phyloP scores from a whole-genome alignment of 805 yeast genomes.

The Tetrapisispora nanseiensis region DNA sequence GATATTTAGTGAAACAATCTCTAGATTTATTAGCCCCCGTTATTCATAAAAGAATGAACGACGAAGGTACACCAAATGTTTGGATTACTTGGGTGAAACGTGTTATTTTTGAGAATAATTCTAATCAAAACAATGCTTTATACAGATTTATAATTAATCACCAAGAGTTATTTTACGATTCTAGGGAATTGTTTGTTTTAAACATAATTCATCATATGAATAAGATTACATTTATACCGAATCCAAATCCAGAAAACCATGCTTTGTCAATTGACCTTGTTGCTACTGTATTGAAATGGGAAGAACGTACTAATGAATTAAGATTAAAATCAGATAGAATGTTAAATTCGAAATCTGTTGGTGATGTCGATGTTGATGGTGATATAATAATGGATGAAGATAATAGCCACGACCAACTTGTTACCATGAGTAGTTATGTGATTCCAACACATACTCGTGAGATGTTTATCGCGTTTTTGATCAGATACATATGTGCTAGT shows the following conservation, averaged over 20 bases:
- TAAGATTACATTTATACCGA: constrained; percentile 67
- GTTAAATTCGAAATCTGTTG: too few species aligned
- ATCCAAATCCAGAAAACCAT: constrained; percentile 74
- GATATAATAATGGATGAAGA: constrained; percentile 24
- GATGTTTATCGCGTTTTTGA: constrained; percentile 80
- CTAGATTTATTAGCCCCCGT: constrained; percentile 84
- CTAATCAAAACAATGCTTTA: constrained; percentile 75
- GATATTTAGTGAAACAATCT: constrained; percentile 76
- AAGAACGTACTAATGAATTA: constrained; percentile 36
- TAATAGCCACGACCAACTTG: constrained; percentile 14
- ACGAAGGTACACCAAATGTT: constrained; percentile 38
- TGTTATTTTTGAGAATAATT: constrained; percentile 81
- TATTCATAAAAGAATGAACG: constrained; percentile 54
- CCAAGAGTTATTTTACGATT: constrained; percentile 71
- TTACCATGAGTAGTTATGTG: constrained; percentile 3
- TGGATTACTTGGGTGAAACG: constrained; percentile 97
- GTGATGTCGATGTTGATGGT: constrained; percentile 15
- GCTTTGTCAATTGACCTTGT: constrained; percentile 81
- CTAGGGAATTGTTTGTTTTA: constrained; percentile 82
- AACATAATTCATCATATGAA: constrained; percentile 90
- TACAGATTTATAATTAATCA: constrained; percentile 85
- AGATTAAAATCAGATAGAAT: too few species aligned
- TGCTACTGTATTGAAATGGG: constrained; percentile 82
- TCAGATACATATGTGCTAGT: constrained; percentile 78
- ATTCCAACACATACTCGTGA: constrained; percentile 71